Conservation (phyloP, 257 asterid species). For the Rhazya stricta region DNA sequence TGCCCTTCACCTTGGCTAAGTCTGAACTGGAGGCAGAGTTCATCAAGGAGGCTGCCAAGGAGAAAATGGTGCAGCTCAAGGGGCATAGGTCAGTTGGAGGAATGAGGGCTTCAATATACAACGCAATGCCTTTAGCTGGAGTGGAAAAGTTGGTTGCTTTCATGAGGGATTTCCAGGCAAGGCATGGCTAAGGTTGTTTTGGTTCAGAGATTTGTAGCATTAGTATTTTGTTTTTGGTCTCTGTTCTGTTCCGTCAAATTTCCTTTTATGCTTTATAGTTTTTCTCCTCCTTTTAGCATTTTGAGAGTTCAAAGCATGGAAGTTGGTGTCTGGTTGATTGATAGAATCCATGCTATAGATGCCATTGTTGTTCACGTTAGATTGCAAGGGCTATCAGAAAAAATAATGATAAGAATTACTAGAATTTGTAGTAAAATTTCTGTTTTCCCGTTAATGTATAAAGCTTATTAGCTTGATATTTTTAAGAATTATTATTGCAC, state of each 20-base stretch:
- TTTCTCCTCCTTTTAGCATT: not conserved
- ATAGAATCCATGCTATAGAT: not conserved
- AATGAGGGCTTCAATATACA: conserved; percentile 96
- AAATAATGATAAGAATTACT: not conserved
- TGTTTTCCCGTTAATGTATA: not conserved
- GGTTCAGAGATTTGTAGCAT: conserved; percentile 7
- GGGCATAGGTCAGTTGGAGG: conserved; percentile 97
- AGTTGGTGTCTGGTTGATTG: not conserved
- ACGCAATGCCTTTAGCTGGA: conserved; percentile 94
- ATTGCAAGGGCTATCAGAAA: not conserved
- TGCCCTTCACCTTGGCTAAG: conserved; percentile 76
- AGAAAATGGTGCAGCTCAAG: conserved; percentile 95
- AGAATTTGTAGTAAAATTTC: not conserved
- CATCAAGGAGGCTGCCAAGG: conserved; percentile 83
- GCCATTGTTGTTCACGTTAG: not conserved
- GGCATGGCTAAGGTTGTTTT: conserved; percentile 38
- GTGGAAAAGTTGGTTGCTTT: conserved; percentile 83
- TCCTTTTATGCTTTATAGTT: not conserved
- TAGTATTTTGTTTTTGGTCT: not conserved
- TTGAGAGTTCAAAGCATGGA: not conserved
- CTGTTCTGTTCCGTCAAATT: not conserved
- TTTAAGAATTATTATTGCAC: not conserved
- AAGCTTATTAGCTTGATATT: not conserved
- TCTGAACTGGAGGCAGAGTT: conserved; percentile 83
- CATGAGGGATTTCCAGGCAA: conserved; percentile 95